phyloP scores from a whole-genome alignment of 495 filamentous ascomycete genomes.

The Ascodesmis nigricans region DNA sequence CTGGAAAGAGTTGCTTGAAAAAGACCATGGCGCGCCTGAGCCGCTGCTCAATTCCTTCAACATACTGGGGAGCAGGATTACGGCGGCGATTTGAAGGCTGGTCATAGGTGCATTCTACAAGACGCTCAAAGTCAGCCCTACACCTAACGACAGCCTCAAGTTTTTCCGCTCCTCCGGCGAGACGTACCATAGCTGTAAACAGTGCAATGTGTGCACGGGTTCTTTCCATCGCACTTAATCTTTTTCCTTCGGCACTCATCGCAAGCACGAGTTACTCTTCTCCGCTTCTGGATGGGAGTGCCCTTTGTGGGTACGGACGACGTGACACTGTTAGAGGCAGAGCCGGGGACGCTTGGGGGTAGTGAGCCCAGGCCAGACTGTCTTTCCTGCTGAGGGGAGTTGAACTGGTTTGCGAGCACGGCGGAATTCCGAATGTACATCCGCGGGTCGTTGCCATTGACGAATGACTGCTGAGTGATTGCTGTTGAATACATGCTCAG shows the following conservation, averaged over 20 bases:
- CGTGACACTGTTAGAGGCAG: conserved; percentile 13
- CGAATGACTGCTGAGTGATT: too few species aligned
- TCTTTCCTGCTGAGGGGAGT: too few species aligned
- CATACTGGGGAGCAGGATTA: conserved; percentile 85
- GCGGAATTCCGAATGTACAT: too few species aligned
- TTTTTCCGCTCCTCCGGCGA: not conserved
- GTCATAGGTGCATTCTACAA: conserved; percentile 84
- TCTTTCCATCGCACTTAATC: conserved; percentile 95
- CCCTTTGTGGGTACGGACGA: conserved; percentile 21
- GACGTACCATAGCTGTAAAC: conserved; percentile 90
- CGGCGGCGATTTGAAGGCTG: conserved; percentile 89
- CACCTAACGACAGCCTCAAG: not conserved
- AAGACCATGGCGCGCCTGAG: conserved; percentile 68
- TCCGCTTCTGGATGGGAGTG: conserved; percentile 56
- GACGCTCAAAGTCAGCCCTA: conserved; percentile 6
- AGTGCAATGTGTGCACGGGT: conserved; percentile 93
- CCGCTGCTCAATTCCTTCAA: conserved; percentile 71
- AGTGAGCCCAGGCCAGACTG: too few species aligned
- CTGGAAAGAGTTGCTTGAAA: conserved; percentile 56
- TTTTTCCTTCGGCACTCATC: conserved; percentile 96
- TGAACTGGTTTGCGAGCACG: too few species aligned
- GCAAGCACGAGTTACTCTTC: conserved; percentile 75
- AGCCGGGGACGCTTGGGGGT: too few species aligned
- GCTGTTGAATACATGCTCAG: too few species aligned
- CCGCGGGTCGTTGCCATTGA: too few species aligned